Evolutionary conservation across 805 yeast genomes (phyloP), one percentile per base, ranked within the genome.

Genomic region (Ogataea angusta): DNA sequence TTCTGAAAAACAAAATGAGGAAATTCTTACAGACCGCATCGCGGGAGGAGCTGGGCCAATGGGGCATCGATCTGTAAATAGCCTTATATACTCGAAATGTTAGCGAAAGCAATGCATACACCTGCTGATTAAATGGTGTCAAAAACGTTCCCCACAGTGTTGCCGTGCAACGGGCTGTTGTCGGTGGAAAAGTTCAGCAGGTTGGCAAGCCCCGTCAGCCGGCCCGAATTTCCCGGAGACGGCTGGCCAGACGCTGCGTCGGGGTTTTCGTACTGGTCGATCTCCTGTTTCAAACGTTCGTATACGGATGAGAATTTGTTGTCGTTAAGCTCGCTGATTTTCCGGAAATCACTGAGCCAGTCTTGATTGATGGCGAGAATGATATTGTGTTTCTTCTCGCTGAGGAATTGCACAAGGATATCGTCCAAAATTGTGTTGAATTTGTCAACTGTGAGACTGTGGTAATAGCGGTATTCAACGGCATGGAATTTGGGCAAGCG

Each of bases 1-100:
- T 81, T 16, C 78, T 72, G 57, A 86, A 85, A 68, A 89, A 89
- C 61, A 63, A 86, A 33, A 62, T 85, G 52, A 74, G 88, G 58
- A 85, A 84, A 63, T 81, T 73, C 59, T 41, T 64, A 10, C 56
- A 56, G 17, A 43, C 41, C 15, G 43, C 62, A 3, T 44, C 64
- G 6, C 19, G 18, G n/a, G 59, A 52, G 10, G 63, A 60, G 40
- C 52, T 62, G 34, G 24, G 34, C 15, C 34, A 45, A 24, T 46
- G 59, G 40, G 63, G 65, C 24, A 46, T 59, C 27, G 28, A 40
- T 18, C 24, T 56, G 28, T 53, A 43, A 49, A 31, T 27, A 25
- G 38, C 28, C 31, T 25, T 22, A 31, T 30, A 30, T 40, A 25
- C 19, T 40, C 37, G 42, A 28, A 34, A 34, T 28, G 34, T 22